Evolutionary conservation across 2,329 filamentous ascomycete species (phyloP).

Genomic region (Neonectria sp.): DNA sequence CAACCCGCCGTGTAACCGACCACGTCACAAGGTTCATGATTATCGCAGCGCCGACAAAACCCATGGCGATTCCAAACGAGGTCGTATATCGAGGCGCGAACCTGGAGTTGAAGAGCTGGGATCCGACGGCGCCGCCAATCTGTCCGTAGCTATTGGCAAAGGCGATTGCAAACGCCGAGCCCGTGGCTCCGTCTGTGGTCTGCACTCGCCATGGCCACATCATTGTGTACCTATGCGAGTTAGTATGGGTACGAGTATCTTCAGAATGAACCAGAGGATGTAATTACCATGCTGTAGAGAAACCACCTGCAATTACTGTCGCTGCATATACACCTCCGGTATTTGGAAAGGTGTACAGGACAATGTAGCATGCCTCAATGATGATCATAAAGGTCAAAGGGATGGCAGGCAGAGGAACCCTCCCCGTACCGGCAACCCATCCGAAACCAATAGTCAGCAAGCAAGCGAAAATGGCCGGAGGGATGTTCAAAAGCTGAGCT

Average conservation of each 20-base stretch:
- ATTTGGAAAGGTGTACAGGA: conserved; percentile 61
- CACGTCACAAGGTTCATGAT: conserved; percentile 19
- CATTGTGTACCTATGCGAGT: conserved; percentile 49
- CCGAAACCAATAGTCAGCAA: conserved; percentile 60
- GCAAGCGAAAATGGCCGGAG: conserved; percentile 59
- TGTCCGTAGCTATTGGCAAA: conserved; percentile 35
- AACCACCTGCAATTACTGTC: conserved; percentile 60
- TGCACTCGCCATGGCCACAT: conserved; percentile 57
- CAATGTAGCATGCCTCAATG: conserved; percentile 61
- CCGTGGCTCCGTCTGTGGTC: conserved; percentile 31
- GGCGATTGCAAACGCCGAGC: conserved; percentile 32
- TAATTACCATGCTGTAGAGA: conserved; percentile 58
- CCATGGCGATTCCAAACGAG: conserved; percentile 19
- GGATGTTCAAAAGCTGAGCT: conserved; percentile 65
- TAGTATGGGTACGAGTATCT: neutral
- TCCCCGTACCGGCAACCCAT: conserved; percentile 58
- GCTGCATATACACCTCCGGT: conserved; percentile 63
- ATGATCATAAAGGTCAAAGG: conserved; percentile 60
- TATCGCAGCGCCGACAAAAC: conserved; percentile 13
- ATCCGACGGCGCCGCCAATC: conserved; percentile 32
- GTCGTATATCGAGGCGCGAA: conserved; percentile 19
- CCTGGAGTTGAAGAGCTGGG: conserved; percentile 26
- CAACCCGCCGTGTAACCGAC: conserved; percentile 14
- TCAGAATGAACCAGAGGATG: neutral
- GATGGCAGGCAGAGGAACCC: conserved; percentile 60